Base-by-base conservation (phyloP, 2,329 filamentous ascomycete species). In the Blastomyces parvus region DNA sequence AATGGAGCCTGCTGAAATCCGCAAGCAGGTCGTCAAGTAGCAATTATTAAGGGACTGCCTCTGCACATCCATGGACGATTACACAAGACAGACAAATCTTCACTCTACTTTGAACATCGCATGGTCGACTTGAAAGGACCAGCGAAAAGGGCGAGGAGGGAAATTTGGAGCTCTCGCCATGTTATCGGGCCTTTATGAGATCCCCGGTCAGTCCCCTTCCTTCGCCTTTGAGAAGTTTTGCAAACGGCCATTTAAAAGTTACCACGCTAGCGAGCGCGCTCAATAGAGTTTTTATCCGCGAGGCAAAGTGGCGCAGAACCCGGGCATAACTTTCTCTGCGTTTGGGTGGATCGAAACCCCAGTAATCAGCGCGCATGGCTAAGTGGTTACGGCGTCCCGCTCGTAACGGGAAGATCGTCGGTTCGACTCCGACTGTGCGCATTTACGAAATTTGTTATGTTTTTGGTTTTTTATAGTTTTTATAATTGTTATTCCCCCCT, bases 331-430 rank as follows among this genome's bases (percentile, higher is more conserved):
- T 33, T 56, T 56, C 38, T 11, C 17, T 3, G 27, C 2, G 8
- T 19, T 19, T 9, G 8, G 14, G 4, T 2, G 7, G n/a, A n/a
- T 19, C 14, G 42, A 3, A 44, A 56, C 22, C 11, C n/a, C 19
- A 56, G 14, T 2, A 56, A 22, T 52, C 53, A 38, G 53, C 53
- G 53, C 53, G 53, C 53, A 56, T 56, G 53, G 53, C 53, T 56
- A 56, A 56, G 53, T 56, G 53, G 53, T 56, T 56, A 56, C 53
- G 53, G 53, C 53, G 53, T 56, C 53, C 53, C 53, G 53, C 53
- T 56, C 53, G 53, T 56, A 56, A 56, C 53, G 53, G 53, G 53
- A 56, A 56, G 53, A 56, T 56, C 53, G 53, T 56, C 53, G 53
- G 53, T 56, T 56, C 53, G 53, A 56, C 53, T 56, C 53, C 53